Conservation (phyloP, 176 grass and related monocot species). For the Tuctoria greenei region DNA sequence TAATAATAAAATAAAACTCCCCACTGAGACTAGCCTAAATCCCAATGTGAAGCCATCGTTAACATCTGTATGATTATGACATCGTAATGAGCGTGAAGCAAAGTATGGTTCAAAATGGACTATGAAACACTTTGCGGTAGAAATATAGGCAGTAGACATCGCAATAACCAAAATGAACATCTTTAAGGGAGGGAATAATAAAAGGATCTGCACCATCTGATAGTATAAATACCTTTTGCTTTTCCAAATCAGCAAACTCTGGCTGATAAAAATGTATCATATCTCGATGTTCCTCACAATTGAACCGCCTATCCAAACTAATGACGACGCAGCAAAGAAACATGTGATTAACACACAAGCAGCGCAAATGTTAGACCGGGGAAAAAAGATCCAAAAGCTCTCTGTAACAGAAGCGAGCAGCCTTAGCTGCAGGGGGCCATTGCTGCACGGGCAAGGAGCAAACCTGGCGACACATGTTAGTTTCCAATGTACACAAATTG, state of each 20-base stretch:
- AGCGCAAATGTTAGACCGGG: not conserved
- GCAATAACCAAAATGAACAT: not conserved
- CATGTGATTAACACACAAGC: not conserved
- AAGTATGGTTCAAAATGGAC: not conserved
- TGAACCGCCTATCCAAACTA: not conserved
- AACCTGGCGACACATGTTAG: conserved; percentile 40
- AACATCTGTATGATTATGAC: not conserved
- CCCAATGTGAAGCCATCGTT: conserved; percentile 2
- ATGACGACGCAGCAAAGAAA: not conserved
- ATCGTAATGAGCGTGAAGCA: not conserved
- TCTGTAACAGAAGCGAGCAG: conserved; percentile 1
- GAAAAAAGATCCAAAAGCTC: conserved; percentile 16
- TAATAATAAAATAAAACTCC: no score
- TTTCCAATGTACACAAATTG: conserved; percentile 51
- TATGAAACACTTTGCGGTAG: not conserved
- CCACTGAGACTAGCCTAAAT: no score
- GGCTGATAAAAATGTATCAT: not conserved
- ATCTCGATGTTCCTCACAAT: not conserved
- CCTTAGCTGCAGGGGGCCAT: not conserved
- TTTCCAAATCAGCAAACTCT: conserved; percentile 20
- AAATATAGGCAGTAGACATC: not conserved
- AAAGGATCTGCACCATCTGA: not conserved
- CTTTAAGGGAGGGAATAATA: not conserved
- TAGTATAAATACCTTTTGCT: conserved; percentile 6
- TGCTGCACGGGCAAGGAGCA: conserved; percentile 7